These are phyloP conservation scores for Chlamydomonas urium DNA, from an alignment of 139 green algal genomes.

Conservation along the genomic window DNA sequence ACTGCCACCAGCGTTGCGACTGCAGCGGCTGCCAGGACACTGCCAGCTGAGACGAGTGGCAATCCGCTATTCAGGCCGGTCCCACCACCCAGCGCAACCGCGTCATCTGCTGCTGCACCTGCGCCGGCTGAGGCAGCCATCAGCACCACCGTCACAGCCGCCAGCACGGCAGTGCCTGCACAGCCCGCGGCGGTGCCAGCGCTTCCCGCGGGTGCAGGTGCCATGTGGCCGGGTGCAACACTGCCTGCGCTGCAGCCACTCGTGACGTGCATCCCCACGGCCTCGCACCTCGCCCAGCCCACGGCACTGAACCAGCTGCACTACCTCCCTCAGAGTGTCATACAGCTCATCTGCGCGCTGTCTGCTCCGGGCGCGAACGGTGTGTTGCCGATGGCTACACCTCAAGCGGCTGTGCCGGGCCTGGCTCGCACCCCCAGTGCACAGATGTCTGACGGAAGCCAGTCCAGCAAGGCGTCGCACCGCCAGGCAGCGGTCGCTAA, in stretches of 20 bases:
- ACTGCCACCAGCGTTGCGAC: not conserved
- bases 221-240: not conserved
- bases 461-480: too few relatives aligned
- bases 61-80: too few relatives aligned
- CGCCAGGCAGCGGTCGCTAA: constrained; percentile 40
- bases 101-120: constrained; percentile 1
- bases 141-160: not conserved
- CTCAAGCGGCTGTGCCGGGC: not conserved
- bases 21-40: not conserved
- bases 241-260: not conserved
- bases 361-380: not conserved
- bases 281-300: too few relatives aligned
- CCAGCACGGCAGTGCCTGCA: not conserved
- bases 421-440: not conserved
- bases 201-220: not conserved
- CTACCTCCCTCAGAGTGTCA: too few relatives aligned
- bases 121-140: not conserved
- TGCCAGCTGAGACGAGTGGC: too few relatives aligned
- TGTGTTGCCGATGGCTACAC: not conserved
- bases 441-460: too few relatives aligned
- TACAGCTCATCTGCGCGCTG: not conserved
- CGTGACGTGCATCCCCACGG: not conserved
- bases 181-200: too few relatives aligned
- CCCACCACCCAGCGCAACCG: not conserved
- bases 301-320: too few relatives aligned